These are phyloP conservation scores for Globisporangium irregulare DNA, from an alignment of 352 stramenopile genomes.

Conservation along the genomic window DNA sequence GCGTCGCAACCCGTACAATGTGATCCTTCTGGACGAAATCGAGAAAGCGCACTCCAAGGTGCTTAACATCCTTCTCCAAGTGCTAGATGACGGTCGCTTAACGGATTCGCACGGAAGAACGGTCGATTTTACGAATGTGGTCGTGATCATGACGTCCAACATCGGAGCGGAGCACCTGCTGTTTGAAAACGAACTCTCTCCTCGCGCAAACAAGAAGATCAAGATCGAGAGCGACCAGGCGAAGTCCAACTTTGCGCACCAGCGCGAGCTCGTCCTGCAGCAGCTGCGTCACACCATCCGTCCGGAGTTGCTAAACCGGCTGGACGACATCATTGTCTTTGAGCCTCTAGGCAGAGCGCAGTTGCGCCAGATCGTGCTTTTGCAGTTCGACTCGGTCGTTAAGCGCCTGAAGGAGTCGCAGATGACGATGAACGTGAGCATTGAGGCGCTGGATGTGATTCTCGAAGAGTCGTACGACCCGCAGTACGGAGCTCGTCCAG, in stretches of 20 bases:
- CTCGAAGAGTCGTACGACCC: conserved; percentile 92
- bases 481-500: conserved; percentile 93
- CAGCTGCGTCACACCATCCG: conserved; percentile 87
- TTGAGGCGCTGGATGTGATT: conserved; percentile 88
- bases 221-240: conserved; percentile 37
- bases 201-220: conserved; percentile 61
- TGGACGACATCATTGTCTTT: conserved; percentile 97
- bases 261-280: conserved; percentile 83
- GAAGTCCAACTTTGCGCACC: conserved; percentile 40
- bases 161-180: conserved; percentile 92
- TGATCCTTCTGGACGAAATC: conserved; percentile 97
- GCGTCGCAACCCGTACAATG: conserved; percentile 94
- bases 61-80: conserved; percentile 95
- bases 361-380: conserved; percentile 90
- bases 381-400: conserved; percentile 90
- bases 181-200: conserved; percentile 51
- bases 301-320: conserved; percentile 95
- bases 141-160: conserved; percentile 98
- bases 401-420: conserved; percentile 70
- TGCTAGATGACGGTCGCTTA: conserved; percentile 97
- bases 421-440: conserved; percentile 70
- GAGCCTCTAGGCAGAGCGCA: conserved; percentile 88
- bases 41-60: conserved; percentile 97
- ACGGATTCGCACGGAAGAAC: conserved; percentile 95
- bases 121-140: conserved; percentile 97